Evolutionary conservation across 2,329 filamentous ascomycete genomes (phyloP).

Genomic region (Sporothrix euskadiensis): DNA sequence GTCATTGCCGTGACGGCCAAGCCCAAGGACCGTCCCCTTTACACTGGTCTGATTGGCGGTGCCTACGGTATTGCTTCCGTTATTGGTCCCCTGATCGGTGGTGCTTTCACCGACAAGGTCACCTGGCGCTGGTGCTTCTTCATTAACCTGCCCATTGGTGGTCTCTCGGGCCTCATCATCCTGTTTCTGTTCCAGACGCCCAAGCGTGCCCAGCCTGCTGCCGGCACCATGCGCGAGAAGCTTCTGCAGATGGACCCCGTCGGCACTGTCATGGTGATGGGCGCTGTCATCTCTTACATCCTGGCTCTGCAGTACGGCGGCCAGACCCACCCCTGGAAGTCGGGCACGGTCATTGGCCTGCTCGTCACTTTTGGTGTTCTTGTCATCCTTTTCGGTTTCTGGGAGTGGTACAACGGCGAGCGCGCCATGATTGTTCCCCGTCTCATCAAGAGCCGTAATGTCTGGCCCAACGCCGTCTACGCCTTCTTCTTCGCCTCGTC

Average conservation of each 20-base stretch:
- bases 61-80: slow-evolving; percentile 38
- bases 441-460: slow-evolving; percentile 46
- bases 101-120: slow-evolving; percentile 36
- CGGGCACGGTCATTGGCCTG: slow-evolving; percentile 40
- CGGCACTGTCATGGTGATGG: slow-evolving; percentile 45
- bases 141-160: slow-evolving; percentile 40
- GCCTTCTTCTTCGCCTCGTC: slow-evolving; percentile 47
- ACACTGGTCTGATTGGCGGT: slow-evolving; percentile 31
- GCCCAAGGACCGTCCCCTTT: slow-evolving; percentile 38
- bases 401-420: slow-evolving; percentile 45
- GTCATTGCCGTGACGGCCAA: slow-evolving; percentile 42
- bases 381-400: slow-evolving; percentile 37
- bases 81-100: slow-evolving; percentile 36
- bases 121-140: slow-evolving; percentile 40
- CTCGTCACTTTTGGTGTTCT: slow-evolving; percentile 38
- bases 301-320: slow-evolving; percentile 50
- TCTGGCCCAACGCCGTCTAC: slow-evolving; percentile 47
- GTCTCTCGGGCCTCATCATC: slow-evolving; percentile 35
- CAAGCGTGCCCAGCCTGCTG: slow-evolving; percentile 37
- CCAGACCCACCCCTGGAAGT: slow-evolving; percentile 42
- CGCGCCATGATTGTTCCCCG: slow-evolving; percentile 53
- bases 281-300: slow-evolving; percentile 42
- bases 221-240: slow-evolving; percentile 42
- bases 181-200: slow-evolving; percentile 43
- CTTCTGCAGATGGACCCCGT: slow-evolving; percentile 47